These are phyloP conservation scores for Toxoplasma gondii DNA, from an alignment of 169 alveolate species.

Conservation along the genomic window DNA sequence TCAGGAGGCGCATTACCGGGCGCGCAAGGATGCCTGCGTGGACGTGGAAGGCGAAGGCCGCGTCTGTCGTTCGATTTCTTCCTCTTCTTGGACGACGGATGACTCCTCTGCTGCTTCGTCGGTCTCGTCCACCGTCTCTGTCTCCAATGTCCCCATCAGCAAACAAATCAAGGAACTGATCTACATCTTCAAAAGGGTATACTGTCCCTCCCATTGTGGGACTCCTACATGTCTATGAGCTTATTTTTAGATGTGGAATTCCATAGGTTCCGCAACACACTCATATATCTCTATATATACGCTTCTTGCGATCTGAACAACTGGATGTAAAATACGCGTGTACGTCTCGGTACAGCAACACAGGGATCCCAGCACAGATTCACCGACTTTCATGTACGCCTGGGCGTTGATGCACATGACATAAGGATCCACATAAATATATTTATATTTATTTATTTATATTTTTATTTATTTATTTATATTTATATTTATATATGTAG, in stretches of 20 bases:
- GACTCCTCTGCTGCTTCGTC: background rate
- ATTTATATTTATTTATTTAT: background rate
- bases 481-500: no score
- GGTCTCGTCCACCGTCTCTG: slow-evolving; percentile 45
- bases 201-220: background rate
- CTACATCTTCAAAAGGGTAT: slow-evolving; percentile 18
- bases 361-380: no score
- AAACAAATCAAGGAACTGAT: slow-evolving; percentile 32
- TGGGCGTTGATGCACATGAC: no score
- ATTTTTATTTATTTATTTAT: background rate
- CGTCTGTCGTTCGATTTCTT: background rate
- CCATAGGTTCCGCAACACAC: background rate
- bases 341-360: no score
- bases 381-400: no score
- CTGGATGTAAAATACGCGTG: no score
- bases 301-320: no score
- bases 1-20: slow-evolving; percentile 38
- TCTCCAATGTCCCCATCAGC: slow-evolving; percentile 41
- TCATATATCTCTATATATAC: background rate
- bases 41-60: slow-evolving; percentile 37
- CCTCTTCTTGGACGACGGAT: slow-evolving; percentile 24
- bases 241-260: background rate
- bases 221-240: background rate
- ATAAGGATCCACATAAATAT: background rate
- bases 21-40: slow-evolving; percentile 19